Conservation (phyloP, 129 eudicot species). For the Artemisia annua region DNA sequence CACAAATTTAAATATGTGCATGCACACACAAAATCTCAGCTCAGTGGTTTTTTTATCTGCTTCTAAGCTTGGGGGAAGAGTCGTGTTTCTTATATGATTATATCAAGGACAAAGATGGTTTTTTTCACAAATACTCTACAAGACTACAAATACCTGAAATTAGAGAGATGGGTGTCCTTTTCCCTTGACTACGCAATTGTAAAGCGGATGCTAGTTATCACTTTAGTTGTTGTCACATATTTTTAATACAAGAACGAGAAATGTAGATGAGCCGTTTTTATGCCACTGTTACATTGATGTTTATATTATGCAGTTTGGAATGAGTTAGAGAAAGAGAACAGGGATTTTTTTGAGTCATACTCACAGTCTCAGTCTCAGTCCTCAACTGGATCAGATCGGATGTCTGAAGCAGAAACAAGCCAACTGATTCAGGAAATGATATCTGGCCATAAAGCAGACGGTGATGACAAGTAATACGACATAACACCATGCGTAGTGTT, state of each 20-base stretch:
- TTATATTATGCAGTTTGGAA: constrained; percentile 58
- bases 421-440: constrained; percentile 66
- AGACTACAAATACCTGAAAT: too few relatives aligned
- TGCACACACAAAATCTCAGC: constrained; percentile 13
- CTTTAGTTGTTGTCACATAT: too few relatives aligned
- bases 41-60: too few relatives aligned
- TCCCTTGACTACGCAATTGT: too few relatives aligned
- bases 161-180: too few relatives aligned
- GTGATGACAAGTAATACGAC: constrained; percentile 27
- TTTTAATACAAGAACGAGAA: too few relatives aligned
- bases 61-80: too few relatives aligned
- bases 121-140: too few relatives aligned
- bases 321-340: constrained; percentile 80
- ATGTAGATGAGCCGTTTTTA: too few relatives aligned
- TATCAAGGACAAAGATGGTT: neutral
- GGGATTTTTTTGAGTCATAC: constrained; percentile 66
- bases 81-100: neutral
- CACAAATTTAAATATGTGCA: constrained; percentile 2
- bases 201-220: too few relatives aligned
- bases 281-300: too few relatives aligned
- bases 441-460: constrained; percentile 33
- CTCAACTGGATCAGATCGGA: constrained; percentile 39
- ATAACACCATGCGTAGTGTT: too few relatives aligned
- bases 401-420: constrained; percentile 57
- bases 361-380: constrained; percentile 37